phyloP scores from a whole-genome alignment of 306 rosid species.

The Begonia loranthoides region DNA sequence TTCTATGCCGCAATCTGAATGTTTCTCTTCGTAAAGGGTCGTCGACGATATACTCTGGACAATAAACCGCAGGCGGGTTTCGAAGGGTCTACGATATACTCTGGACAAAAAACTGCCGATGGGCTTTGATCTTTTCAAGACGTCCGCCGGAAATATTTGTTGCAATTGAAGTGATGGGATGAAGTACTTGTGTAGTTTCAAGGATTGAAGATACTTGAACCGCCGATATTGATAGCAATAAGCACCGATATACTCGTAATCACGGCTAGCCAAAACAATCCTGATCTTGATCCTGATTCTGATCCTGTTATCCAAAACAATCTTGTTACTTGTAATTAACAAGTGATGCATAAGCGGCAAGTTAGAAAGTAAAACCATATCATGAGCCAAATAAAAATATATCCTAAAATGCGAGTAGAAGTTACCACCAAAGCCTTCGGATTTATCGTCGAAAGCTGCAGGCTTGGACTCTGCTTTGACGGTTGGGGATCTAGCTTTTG shows the following conservation, averaged over 20 bases:
- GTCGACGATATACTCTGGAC: too few species aligned
- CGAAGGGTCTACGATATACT: too few species aligned
- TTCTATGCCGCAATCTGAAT: slow-evolving; percentile 7
- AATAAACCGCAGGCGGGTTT: too few species aligned
- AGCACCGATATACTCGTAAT: slow-evolving; percentile 51
- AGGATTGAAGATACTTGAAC: slow-evolving; percentile 87
- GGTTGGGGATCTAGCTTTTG: slow-evolving; percentile 25
- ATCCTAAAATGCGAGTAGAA: too few species aligned
- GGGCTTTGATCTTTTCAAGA: too few species aligned
- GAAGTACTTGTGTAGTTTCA: slow-evolving; percentile 8
- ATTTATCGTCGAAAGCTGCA: slow-evolving; percentile 16
- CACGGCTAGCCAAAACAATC: slow-evolving; percentile 78
- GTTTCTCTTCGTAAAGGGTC: slow-evolving; percentile 1
- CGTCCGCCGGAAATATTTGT: not conserved
- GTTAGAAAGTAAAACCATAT: not conserved
- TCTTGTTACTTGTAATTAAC: too few species aligned
- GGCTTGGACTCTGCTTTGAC: slow-evolving; percentile 25
- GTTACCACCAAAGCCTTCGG: slow-evolving; percentile 47
- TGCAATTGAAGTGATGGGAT: not conserved
- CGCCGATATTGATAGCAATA: slow-evolving; percentile 62
- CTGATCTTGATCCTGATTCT: too few species aligned
- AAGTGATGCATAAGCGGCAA: not conserved
- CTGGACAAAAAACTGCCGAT: too few species aligned
- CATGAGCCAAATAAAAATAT: not conserved
- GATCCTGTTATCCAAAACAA: too few species aligned